Base-by-base conservation (phyloP, 202 grass and related monocot genomes). In the Schoenoplectus tabernaemontani region DNA sequence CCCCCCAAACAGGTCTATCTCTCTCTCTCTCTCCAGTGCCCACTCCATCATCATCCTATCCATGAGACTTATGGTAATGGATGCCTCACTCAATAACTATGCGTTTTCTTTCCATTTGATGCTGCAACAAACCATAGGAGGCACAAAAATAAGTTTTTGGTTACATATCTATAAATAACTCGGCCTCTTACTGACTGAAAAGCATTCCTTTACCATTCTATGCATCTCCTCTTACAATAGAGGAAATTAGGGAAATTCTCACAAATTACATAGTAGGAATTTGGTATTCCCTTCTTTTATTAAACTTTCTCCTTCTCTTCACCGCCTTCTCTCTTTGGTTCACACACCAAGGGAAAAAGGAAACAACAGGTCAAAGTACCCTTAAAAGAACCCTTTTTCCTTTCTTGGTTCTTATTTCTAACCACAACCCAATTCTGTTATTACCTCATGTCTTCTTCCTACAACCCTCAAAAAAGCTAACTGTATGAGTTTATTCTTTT, bases 31-130 rank as follows among this genome's bases (percentile, higher is more conserved):
- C 58, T 80, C 77, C 65, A 60, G 78, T 63, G 78, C 78, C 78
- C 78, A 80, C 78, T 80, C 26, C 78, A 51, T 65, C 78, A 80
- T 80, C 78, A 65, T 53, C 78, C 78, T 50, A 80, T 64, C 58
- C 59, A 80, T 80, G 78, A 80, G 78, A 80, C 59, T 80, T 64
- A 80, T 80, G 78, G 78, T 80, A 80, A 80, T 65, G 78, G 78
- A 80, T 48, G 24, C 78, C 60, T 80, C 43, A 64, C 78, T 65
- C 77, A 79, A 50, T 64, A 83, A 75, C 62, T 83, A 43, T 44
- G 26, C 58, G 57, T 79, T 59, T 39, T 43, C 57, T 80, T 80
- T 65, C 59, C 78, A 80, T 80, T 63, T 80, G 57, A 80, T 80
- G 78, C 78, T 80, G 28, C 57, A 80, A 80, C 59, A 80, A 80